phyloP scores from a whole-genome alignment of 331 rosid genomes.

The Saraca asoca region DNA sequence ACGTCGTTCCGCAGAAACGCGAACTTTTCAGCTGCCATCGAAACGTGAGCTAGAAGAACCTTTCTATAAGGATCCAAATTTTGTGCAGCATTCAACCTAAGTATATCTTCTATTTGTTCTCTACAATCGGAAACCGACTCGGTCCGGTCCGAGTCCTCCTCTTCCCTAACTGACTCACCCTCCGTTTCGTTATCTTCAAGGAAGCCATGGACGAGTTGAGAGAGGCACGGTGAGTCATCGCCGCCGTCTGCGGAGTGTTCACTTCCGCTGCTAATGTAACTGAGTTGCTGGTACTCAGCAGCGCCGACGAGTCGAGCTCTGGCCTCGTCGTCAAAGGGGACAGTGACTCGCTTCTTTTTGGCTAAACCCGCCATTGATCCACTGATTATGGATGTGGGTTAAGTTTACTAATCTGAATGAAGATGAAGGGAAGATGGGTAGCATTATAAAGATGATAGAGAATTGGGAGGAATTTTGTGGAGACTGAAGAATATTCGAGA shows the following conservation, averaged over 20 bases:
- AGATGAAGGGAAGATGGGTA: too few relatives aligned
- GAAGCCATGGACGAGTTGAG: constrained; percentile 68
- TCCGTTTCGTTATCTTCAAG: constrained; percentile 34
- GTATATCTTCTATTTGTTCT: constrained; percentile 36
- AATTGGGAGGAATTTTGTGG: too few relatives aligned
- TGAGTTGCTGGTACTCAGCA: constrained; percentile 32
- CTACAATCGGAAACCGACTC: constrained; percentile 31
- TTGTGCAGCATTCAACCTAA: background rate
- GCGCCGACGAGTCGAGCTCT: constrained; percentile 62
- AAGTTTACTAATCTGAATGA: too few relatives aligned
- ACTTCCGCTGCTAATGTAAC: constrained; percentile 71
- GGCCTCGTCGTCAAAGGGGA: constrained; percentile 66
- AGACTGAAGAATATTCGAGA: too few relatives aligned
- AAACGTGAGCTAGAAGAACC: constrained; percentile 30
- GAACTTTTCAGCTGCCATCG: constrained; percentile 32
- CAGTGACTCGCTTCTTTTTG: constrained; percentile 60
- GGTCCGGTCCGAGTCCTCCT: constrained; percentile 39
- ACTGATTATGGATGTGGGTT: too few relatives aligned
- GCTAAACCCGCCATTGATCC: constrained; percentile 35
- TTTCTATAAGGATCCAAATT: constrained; percentile 29
- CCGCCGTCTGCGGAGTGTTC: constrained; percentile 67
- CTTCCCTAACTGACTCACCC: constrained; percentile 29
- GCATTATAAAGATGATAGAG: too few relatives aligned
- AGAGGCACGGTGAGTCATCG: constrained; percentile 55
- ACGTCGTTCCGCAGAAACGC: constrained; percentile 29